These are phyloP conservation scores for Novymonas esmeraldas DNA, from an alignment of 208 protist species.

Conservation along the genomic window DNA sequence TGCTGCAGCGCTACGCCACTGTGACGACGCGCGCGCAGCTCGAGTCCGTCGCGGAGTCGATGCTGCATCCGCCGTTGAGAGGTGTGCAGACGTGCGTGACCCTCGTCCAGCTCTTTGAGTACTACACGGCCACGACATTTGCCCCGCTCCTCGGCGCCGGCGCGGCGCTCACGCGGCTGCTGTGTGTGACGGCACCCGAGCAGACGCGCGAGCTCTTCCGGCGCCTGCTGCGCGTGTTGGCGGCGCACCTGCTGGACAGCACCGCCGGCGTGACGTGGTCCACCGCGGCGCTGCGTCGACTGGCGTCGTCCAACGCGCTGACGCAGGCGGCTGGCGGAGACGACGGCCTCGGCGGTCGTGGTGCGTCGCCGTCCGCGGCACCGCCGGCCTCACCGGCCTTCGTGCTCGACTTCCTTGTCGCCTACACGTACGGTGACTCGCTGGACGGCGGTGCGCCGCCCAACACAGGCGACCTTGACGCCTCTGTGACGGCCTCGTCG, in stretches of 20 bases:
- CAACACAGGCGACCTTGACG: not conserved
- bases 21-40: conserved; percentile 68
- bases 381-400: not conserved
- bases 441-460: not conserved
- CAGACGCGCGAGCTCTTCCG: conserved; percentile 52
- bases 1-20: conserved; percentile 43
- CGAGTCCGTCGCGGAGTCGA: conserved; percentile 40
- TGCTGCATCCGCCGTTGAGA: conserved; percentile 41
- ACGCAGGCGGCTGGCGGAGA: conserved; percentile 6
- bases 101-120: conserved; percentile 75
- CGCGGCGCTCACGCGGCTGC: conserved; percentile 54
- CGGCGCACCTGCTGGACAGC: conserved; percentile 58
- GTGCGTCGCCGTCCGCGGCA: not conserved
- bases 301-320: conserved; percentile 44
- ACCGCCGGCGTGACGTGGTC: conserved; percentile 43
- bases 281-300: conserved; percentile 50
- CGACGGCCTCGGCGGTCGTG: not conserved
- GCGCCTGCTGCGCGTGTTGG: conserved; percentile 42
- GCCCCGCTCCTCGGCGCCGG: conserved; percentile 51
- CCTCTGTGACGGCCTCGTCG: not conserved
- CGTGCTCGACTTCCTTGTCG: conserved; percentile 21
- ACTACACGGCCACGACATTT: conserved; percentile 67
- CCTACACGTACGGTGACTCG: conserved; percentile 32
- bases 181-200: conserved; percentile 48
- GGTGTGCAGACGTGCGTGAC: conserved; percentile 53